These are phyloP conservation scores for Meripilus lineatus DNA, from an alignment of 1,284 basidiomycete genomes.

Conservation along the genomic window DNA sequence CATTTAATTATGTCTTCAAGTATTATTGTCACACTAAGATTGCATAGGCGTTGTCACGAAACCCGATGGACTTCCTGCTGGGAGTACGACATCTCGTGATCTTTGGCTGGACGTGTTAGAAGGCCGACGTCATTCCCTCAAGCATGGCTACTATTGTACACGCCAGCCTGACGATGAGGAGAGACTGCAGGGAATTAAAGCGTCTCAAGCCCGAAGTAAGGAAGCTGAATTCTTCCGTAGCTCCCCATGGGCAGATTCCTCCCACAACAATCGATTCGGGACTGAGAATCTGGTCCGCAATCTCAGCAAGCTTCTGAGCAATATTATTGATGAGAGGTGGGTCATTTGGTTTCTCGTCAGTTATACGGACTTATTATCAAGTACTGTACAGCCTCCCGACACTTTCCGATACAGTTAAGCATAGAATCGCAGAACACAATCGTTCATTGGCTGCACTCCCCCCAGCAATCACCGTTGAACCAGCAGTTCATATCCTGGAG, in stretches of 20 bases:
- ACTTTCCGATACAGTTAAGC: conserved; percentile 31
- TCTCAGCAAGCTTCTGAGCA: conserved; percentile 46
- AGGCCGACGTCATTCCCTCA: conserved; percentile 36
- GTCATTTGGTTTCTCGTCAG: conserved; percentile 25
- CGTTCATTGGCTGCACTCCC: conserved; percentile 39
- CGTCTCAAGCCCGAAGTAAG: conserved; percentile 31
- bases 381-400: conserved; percentile 34
- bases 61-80: conserved; percentile 45
- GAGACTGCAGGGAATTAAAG: conserved; percentile 32
- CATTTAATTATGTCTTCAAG: neutral
- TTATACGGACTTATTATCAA: neutral
- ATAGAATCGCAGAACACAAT: conserved; percentile 31
- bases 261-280: conserved; percentile 44
- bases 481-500: conserved; percentile 38
- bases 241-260: conserved; percentile 46
- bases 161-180: conserved; percentile 56
- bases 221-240: conserved; percentile 42
- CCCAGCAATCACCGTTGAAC: conserved; percentile 31
- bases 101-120: conserved; percentile 48
- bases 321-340: conserved; percentile 50
- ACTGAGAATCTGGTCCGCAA: conserved; percentile 47
- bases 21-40: too few species aligned
- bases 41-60: conserved; percentile 63
- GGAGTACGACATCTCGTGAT: conserved; percentile 35
- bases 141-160: conserved; percentile 63